phyloP scores from a whole-genome alignment of 2,329 filamentous ascomycete genomes.

The Domatiomyces globalis region DNA sequence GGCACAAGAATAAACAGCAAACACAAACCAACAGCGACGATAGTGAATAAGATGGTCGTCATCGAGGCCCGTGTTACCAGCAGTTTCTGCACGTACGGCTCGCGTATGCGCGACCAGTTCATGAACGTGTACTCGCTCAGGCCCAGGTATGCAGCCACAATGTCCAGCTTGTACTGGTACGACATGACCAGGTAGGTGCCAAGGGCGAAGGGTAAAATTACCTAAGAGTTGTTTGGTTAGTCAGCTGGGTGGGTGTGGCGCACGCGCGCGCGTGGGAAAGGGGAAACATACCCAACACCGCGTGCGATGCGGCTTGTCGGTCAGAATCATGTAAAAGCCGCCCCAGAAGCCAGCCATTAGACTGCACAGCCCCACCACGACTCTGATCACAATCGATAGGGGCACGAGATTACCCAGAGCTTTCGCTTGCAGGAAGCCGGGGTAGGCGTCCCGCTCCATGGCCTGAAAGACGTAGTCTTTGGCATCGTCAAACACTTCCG shows the following conservation, averaged over 20 bases:
- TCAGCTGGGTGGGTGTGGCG: constrained; percentile 1
- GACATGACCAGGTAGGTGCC: constrained; percentile 79
- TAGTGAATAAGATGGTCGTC: constrained; percentile 58
- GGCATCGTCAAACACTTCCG: constrained; percentile 89
- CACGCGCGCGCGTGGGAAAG: neutral
- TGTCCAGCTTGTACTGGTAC: constrained; percentile 92
- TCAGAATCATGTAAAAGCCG: constrained; percentile 82
- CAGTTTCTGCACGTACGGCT: constrained; percentile 79
- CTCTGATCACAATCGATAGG: constrained; percentile 68
- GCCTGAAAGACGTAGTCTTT: constrained; percentile 99
- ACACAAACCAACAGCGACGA: constrained; percentile 69
- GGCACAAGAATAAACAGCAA: constrained; percentile 91
- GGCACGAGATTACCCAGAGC: constrained; percentile 92
- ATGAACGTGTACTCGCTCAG: constrained; percentile 95
- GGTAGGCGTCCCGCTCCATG: constrained; percentile 98
- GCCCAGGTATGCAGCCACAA: constrained; percentile 73
- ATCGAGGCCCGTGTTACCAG: constrained; percentile 71
- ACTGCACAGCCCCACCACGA: constrained; percentile 70
- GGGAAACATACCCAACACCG: constrained; percentile 59
- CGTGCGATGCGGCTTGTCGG: constrained; percentile 58
- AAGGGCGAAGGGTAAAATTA: constrained; percentile 81
- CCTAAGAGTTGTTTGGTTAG: constrained; percentile 33
- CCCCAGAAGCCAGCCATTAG: constrained; percentile 93
- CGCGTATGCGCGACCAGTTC: constrained; percentile 72
- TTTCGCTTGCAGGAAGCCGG: constrained; percentile 87